Evolutionary conservation across 495 filamentous ascomycete genomes (phyloP), one percentile per base, ranked within the genome.

Genomic region (Daldinia concentrica): DNA sequence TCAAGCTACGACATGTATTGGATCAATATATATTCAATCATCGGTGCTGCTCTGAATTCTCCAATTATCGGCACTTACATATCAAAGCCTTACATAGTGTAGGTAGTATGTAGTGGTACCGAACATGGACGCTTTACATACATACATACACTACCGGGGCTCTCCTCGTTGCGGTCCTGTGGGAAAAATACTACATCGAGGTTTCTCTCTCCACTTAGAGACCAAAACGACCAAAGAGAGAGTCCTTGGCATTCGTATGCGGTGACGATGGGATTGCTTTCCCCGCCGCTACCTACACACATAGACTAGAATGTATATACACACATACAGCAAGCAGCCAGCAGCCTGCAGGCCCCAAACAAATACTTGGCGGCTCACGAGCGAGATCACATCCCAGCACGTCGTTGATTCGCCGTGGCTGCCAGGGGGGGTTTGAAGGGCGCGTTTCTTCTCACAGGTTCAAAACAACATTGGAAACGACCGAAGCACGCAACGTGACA

Each of bases 401-500:
- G 66, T 66, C 58, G 51, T 34, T 73, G 71, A 73, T 73, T 73
- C 66, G 71, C 66, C n/a, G 17, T 34, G 12, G 1, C 17, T 3
- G 41, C 52, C 71, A 69, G 58, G 71, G 71, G 6, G 41, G 32
- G 62, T n/a, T 29, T 58, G 58, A 22, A 32, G 37, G 62, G 48
- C 71, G 71, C 66, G 71, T 73, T 69, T 73, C 65, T 69, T 66
- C 61, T 73, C 62, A 66, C 71, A 66, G 66, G 71, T 66, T 41
- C 71, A 73, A 73, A 73, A 73, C 71, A 73, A 73, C 66, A 73
- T 63, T 69, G 54, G 71, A 68, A 73, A 73, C 64, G 39, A 11
- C 39, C 27, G 63, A 58, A 48, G 64, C 64, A 72, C 65, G 70
- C 65, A 73, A 69, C 32, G 56, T 73, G 65, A 69, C 70, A 62